These are phyloP conservation scores for Coemansia sp. DNA, from an alignment of 192 early-diverging fungal species.

Conservation along the genomic window DNA sequence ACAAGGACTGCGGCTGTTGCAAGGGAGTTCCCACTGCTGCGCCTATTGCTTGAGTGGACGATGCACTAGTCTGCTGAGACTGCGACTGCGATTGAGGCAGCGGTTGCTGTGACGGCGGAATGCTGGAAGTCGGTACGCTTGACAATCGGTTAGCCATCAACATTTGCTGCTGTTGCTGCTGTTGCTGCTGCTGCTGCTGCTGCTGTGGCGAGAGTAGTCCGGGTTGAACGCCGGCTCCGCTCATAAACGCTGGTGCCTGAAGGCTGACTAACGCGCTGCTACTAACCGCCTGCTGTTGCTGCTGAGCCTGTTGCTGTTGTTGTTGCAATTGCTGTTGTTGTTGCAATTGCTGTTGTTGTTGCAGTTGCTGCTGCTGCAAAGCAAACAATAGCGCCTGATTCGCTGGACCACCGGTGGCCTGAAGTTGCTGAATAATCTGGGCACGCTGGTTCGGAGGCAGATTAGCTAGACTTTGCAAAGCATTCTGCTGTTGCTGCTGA, in stretches of 20 bases:
- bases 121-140: neutral
- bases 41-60: slow-evolving; percentile 1
- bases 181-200: slow-evolving; percentile 25
- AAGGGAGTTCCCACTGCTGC: slow-evolving; percentile 14
- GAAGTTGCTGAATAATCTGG: slow-evolving; percentile 38
- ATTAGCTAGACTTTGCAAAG: slow-evolving; percentile 9
- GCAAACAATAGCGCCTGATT: slow-evolving; percentile 24
- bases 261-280: slow-evolving; percentile 8
- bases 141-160: slow-evolving; percentile 7
- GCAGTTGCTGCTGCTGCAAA: slow-evolving; percentile 24
- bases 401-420: slow-evolving; percentile 6
- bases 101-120: neutral
- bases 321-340: slow-evolving; percentile 28
- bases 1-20: slow-evolving; percentile 7
- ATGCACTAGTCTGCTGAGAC: slow-evolving; percentile 7
- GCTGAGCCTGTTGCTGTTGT: slow-evolving; percentile 13
- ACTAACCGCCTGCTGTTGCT: slow-evolving; percentile 3
- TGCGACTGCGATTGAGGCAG: neutral
- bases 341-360: slow-evolving; percentile 16
- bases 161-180: slow-evolving; percentile 25
- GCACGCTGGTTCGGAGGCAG: slow-evolving; percentile 23
- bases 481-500: slow-evolving; percentile 12
- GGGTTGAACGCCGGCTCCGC: slow-evolving; percentile 10
- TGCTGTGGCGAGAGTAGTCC: slow-evolving; percentile 15
- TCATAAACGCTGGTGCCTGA: slow-evolving; percentile 21